phyloP scores from a whole-genome alignment of 805 yeast species.

The Candida piceae region DNA sequence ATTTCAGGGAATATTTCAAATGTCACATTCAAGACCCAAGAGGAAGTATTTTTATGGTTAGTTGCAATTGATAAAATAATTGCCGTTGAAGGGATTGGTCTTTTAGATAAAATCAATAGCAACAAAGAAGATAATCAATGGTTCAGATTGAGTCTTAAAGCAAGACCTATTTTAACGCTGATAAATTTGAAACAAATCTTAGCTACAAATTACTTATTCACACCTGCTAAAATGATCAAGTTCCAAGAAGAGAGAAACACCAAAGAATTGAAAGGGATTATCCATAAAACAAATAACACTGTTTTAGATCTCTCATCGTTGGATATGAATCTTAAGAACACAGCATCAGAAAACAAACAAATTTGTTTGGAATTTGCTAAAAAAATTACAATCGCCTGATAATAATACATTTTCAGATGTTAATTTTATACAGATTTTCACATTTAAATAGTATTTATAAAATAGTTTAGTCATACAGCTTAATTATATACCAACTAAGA shows the following conservation, averaged over 20 bases:
- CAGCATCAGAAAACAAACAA: not conserved
- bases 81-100: constrained; percentile 36
- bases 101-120: constrained; percentile 21
- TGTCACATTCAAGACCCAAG: constrained; percentile 37
- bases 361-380: constrained; percentile 1
- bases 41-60: constrained; percentile 46
- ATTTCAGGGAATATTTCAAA: constrained; percentile 36
- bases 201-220: constrained; percentile 14
- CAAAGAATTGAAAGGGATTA: constrained; percentile 15
- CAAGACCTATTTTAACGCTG: constrained; percentile 15
- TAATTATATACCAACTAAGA: constrained; percentile 25
- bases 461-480: no score
- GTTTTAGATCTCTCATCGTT: constrained; percentile 6
- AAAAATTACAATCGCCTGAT: not conserved
- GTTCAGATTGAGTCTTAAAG: constrained; percentile 7
- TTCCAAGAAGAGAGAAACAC: constrained; percentile 16
- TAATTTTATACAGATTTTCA: no score
- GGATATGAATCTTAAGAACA: constrained; percentile 5
- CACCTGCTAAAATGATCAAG: constrained; percentile 16
- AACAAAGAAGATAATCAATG: constrained; percentile 4
- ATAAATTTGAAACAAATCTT: constrained; percentile 12
- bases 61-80: constrained; percentile 40
- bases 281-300: constrained; percentile 8
- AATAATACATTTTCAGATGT: not conserved
- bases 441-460: no score